Base-by-base conservation (phyloP, 176 grass and related monocot species). In the Triticum dicoccoides region DNA sequence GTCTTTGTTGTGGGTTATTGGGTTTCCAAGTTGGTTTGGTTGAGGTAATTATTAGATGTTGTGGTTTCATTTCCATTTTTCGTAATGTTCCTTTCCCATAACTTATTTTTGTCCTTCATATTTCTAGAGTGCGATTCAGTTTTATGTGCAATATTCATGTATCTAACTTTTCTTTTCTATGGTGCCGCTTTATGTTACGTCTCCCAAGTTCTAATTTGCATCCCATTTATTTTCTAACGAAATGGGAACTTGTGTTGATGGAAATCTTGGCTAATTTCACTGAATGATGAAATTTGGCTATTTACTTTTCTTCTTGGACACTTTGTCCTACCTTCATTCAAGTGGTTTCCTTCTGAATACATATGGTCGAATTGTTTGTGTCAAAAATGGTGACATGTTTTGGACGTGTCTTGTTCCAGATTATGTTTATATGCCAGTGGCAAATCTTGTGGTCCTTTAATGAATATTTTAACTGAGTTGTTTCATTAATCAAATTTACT, bases 1-100 rank as follows among this genome's bases (percentile, higher is more conserved):
- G 85, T 87, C 42, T 95, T 97, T 54, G 73, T 81, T 76, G 38
- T 82, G 39, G 95, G 95, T 65, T 97, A 95, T 86, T 97, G 92
- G 92, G 81, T 95, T 74, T 88, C 92, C 75, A 97, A 93, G 80
- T 86, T 97, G 75, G 89, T 91, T 73, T 63, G 88, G 41, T 77
- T 86, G 79, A 91, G 95, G 95, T 97, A 91, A 82, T 79, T 82
- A 5, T 44, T 14, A 5, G 80, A 84, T 78, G 66, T 27, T 42
- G 11, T 44, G 15, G 76, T 25, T 59, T 5, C 3, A n/a, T 10
- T 73, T 80, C 75, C 72, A 49, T 25, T 33, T 18, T 73, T 69
- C 33, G 15, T 25, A 32, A 34, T 44, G 3, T 42, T 32, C 35
- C 5, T 33, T 32, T 61, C 45, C 20, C 10, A 13, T 32, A 18